Evolutionary conservation across 768 basidiomycete genomes (phyloP).

Genomic region (Wakefieldia striispora): DNA sequence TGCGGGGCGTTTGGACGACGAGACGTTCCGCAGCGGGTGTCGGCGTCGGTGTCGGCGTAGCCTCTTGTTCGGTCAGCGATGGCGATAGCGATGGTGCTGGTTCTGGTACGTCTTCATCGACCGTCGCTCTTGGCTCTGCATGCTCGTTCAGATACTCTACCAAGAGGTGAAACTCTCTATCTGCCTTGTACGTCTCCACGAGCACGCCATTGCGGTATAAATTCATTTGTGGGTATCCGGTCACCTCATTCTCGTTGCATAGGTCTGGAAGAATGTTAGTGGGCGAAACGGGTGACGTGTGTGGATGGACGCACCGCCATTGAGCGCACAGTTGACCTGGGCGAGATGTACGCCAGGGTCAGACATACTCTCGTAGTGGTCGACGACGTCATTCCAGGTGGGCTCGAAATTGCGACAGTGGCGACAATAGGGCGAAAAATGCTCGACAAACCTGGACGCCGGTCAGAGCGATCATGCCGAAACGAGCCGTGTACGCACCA

Average conservation of each 20-base stretch:
- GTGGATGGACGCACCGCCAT: slow-evolving; percentile 58
- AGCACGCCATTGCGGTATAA: slow-evolving; percentile 68
- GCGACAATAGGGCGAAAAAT: slow-evolving; percentile 81
- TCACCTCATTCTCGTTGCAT: slow-evolving; percentile 65
- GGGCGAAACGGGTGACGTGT: no score
- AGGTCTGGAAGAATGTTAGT: slow-evolving; percentile 52
- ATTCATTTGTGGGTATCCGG: slow-evolving; percentile 73
- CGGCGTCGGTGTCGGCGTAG: slow-evolving; percentile 1
- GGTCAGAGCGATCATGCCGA: neutral
- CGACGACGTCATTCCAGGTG: slow-evolving; percentile 73
- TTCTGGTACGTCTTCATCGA: neutral
- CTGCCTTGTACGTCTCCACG: slow-evolving; percentile 53
- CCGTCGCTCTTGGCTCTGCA: slow-evolving; percentile 24
- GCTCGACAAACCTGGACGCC: slow-evolving; percentile 66
- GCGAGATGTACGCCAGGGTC: slow-evolving; percentile 55
- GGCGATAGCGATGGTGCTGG: neutral
- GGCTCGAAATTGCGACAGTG: slow-evolving; percentile 82
- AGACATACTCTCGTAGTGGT: slow-evolving; percentile 44
- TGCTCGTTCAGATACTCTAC: slow-evolving; percentile 54
- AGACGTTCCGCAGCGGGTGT: slow-evolving; percentile 2
- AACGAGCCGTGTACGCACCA: slow-evolving; percentile 40
- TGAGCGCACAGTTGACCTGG: slow-evolving; percentile 76
- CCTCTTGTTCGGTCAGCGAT: slow-evolving; percentile 6
- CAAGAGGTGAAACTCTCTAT: slow-evolving; percentile 54
- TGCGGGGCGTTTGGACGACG: slow-evolving; percentile 15